Evolutionary conservation across 352 stramenopile genomes (phyloP), one percentile per base, ranked within the genome.

Genomic region (Phytophthora palmivora): DNA sequence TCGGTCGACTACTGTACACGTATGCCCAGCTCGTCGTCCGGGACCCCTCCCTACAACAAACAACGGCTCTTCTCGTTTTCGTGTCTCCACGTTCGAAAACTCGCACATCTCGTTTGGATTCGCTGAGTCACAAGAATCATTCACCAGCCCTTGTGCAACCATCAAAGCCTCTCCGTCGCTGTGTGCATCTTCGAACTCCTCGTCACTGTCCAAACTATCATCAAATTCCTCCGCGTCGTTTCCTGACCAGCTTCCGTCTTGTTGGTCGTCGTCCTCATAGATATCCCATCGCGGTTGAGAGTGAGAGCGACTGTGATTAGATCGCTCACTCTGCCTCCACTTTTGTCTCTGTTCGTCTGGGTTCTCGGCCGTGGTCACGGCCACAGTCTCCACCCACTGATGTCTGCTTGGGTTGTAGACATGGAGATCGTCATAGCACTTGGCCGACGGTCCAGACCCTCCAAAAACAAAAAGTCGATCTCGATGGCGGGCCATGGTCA

Each of bases 401-500:
- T 73, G 59, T 72, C 72, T 34, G 46, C 43, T 51, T 0, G 73
- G 67, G 71, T 98, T 93, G 48, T 98, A 94, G 42, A 98, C 88
- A 60, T 98, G 94, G 36, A 99, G 84, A 54, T 99, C 96, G 59
- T 98, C 94, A 73, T 98, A 98, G 72, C 94, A 98, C 61, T 97
- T 98, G 24, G 92, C 94, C 12, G 89, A 80, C 18, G 92, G 95
- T 0, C 95, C 96, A 15, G 86, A 97, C 11, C 96, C 96, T 26
- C 96, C 96, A 79, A 99, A 99, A 7, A 99, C 78, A 63, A 97
- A 98, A 6, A 98, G 67, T n/a, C 84, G 74, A 43, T 94, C 91
- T 41, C 87, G 75, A 56, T 98, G 76, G 24, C 88, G 80, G n/a
- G 90, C 97, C 60, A 99, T 91, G n/a, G 92, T 98, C 96, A 99